Evolutionary conservation across 768 basidiomycete species (phyloP).

Genomic region (Rhizopogon roseolus): DNA sequence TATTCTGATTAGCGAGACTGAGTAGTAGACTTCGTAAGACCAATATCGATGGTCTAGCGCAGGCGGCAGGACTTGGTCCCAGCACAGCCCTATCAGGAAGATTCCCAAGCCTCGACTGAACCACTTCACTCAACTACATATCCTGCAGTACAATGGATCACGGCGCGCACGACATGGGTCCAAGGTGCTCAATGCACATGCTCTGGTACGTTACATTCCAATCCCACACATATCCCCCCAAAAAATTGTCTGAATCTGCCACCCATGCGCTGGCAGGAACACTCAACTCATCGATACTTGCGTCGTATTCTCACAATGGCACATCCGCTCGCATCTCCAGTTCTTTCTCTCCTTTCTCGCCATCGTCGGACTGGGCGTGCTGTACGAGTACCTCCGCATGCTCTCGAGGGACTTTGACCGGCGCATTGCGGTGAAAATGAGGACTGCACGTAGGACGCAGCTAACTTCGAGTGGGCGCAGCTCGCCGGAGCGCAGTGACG

Average conservation of each 20-base stretch:
- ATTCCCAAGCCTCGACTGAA: not conserved
- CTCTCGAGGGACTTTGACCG: slow-evolving; percentile 57
- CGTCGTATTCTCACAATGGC: slow-evolving; percentile 77
- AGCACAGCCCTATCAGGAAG: not conserved
- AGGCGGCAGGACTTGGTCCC: too few species aligned
- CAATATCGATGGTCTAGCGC: too few species aligned
- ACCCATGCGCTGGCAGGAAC: slow-evolving; percentile 41
- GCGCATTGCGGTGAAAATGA: slow-evolving; percentile 47
- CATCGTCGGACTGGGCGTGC: slow-evolving; percentile 63
- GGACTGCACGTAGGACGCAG: slow-evolving; percentile 45
- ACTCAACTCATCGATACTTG: slow-evolving; percentile 77
- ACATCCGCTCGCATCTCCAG: slow-evolving; percentile 49
- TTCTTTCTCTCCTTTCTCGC: slow-evolving; percentile 64
- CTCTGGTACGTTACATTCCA: slow-evolving; percentile 48
- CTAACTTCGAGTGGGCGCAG: slow-evolving; percentile 32
- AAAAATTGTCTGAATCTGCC: not conserved
- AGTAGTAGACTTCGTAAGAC: too few species aligned
- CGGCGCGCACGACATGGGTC: slow-evolving; percentile 44
- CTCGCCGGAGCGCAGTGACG: slow-evolving; percentile 31
- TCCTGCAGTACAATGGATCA: slow-evolving; percentile 33
- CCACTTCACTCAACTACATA: not conserved
- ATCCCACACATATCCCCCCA: not conserved
- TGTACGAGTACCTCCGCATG: slow-evolving; percentile 76
- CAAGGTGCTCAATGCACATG: slow-evolving; percentile 74
- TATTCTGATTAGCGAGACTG: too few species aligned